Evolutionary conservation across 352 stramenopile genomes (phyloP).

Genomic region (Globisporangium mamillatum): DNA sequence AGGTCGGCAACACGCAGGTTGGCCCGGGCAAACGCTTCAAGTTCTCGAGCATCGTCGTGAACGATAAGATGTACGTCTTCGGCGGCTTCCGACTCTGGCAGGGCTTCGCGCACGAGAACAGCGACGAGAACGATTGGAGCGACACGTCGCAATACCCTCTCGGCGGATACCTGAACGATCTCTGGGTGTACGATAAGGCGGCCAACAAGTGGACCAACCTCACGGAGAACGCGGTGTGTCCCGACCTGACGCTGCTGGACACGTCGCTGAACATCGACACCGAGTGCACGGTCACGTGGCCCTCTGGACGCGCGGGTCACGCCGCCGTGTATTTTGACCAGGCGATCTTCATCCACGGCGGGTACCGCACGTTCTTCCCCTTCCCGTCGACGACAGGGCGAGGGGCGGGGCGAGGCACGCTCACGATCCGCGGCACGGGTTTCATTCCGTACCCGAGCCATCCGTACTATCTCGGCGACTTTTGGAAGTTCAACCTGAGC

Average conservation of each 20-base stretch:
- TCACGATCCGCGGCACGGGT: conserved; percentile 40
- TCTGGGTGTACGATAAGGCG: conserved; percentile 86
- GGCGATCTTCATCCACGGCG: conserved; percentile 88
- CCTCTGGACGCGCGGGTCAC: conserved; percentile 83
- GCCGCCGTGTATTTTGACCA: conserved; percentile 71
- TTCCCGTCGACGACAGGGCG: conserved; percentile 88
- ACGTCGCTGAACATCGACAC: conserved; percentile 60
- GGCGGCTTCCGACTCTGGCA: conserved; percentile 95
- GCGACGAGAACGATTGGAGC: conserved; percentile 81
- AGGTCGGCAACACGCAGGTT: conserved; percentile 48
- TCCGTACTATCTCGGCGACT: conserved; percentile 92
- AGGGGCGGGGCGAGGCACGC: conserved; percentile 71
- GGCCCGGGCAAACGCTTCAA: conserved; percentile 91
- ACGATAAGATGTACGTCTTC: conserved; percentile 79
- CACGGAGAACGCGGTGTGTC: conserved; percentile 65
- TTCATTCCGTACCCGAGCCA: conserved; percentile 90
- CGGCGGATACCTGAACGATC: conserved; percentile 94
- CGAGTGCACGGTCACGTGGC: conserved; percentile 88
- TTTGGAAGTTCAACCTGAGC: conserved; percentile 94
- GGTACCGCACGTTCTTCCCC: conserved; percentile 94
- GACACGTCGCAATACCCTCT: conserved; percentile 67
- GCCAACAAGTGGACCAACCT: conserved; percentile 70
- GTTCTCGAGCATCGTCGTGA: conserved; percentile 80
- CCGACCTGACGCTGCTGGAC: conserved; percentile 50
- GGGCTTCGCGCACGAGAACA: conserved; percentile 92